These are phyloP conservation scores for Cynanchum wilfordii DNA, from an alignment of 257 asterid species.

Conservation along the genomic window DNA sequence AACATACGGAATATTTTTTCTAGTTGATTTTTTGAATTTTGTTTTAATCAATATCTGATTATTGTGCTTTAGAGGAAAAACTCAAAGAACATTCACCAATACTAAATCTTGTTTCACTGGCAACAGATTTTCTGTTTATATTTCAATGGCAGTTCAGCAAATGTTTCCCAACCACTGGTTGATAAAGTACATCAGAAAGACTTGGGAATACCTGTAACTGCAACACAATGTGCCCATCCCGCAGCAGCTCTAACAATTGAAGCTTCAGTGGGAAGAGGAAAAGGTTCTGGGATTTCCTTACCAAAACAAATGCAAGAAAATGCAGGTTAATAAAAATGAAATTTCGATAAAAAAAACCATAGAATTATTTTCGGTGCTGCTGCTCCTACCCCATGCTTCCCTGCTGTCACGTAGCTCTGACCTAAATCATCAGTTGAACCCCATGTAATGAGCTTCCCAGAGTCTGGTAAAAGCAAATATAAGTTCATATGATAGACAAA, in stretches of 20 bases:
- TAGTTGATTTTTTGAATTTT: background rate
- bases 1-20: background rate
- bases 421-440: conserved; percentile 95
- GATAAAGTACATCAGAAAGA: background rate
- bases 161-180: too few relatives aligned
- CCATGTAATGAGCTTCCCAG: conserved; percentile 96
- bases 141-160: background rate
- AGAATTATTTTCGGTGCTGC: background rate
- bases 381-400: conserved; percentile 90
- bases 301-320: conserved; percentile 36
- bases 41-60: background rate
- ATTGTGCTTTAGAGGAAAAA: background rate
- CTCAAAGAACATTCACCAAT: background rate
- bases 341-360: background rate
- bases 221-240: conserved; percentile 95
- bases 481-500: background rate
- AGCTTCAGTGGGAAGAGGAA: conserved; percentile 79
- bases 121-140: background rate
- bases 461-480: conserved; percentile 40
- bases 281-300: conserved; percentile 98
- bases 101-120: background rate
- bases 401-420: conserved; percentile 87
- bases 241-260: conserved; percentile 67
- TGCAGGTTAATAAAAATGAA: conserved; percentile 30
- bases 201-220: conserved; percentile 59